Conservation (phyloP, 495 filamentous ascomycete genomes). For the Monascus purpureus region DNA sequence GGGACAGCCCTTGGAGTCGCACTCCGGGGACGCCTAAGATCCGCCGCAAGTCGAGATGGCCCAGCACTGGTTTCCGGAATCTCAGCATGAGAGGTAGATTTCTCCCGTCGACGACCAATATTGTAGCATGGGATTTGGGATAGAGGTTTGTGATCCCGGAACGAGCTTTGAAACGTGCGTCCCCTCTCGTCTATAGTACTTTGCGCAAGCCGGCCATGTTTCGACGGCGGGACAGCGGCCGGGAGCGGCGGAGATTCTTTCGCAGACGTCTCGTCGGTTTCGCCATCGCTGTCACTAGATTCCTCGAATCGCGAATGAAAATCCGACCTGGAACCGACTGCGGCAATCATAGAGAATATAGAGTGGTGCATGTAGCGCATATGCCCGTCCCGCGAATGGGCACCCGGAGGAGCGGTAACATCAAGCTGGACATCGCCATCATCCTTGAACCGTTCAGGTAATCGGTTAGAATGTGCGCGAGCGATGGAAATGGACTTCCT, state of each 20-base stretch:
- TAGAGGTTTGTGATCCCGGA: slow-evolving; percentile 48
- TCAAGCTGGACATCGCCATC: slow-evolving; percentile 62
- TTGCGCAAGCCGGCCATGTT: neutral
- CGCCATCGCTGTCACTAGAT: slow-evolving; percentile 67
- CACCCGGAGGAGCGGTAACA: slow-evolving; percentile 44
- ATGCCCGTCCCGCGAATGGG: slow-evolving; percentile 24
- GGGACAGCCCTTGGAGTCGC: slow-evolving; percentile 45
- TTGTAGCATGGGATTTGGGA: slow-evolving; percentile 43
- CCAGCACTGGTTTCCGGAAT: slow-evolving; percentile 7
- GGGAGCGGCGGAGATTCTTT: neutral
- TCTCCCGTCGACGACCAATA: slow-evolving; percentile 16
- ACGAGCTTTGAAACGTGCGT: slow-evolving; percentile 37
- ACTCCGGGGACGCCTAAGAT: slow-evolving; percentile 19
- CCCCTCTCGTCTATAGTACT: slow-evolving; percentile 15
- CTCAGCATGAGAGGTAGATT: slow-evolving; percentile 5
- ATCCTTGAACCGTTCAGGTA: slow-evolving; percentile 66
- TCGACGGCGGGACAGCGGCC: neutral
- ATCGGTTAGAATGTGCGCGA: slow-evolving; percentile 49
- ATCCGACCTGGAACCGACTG: slow-evolving; percentile 69
- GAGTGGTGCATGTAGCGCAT: slow-evolving; percentile 78
- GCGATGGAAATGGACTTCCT: slow-evolving; percentile 19
- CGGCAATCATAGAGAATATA: slow-evolving; percentile 84
- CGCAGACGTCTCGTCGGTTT: slow-evolving; percentile 17
- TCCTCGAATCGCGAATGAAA: slow-evolving; percentile 72
- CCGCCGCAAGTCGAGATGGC: slow-evolving; percentile 6